Conservation (phyloP, 129 eudicot species). For the Smallanthus sonchifolius region DNA sequence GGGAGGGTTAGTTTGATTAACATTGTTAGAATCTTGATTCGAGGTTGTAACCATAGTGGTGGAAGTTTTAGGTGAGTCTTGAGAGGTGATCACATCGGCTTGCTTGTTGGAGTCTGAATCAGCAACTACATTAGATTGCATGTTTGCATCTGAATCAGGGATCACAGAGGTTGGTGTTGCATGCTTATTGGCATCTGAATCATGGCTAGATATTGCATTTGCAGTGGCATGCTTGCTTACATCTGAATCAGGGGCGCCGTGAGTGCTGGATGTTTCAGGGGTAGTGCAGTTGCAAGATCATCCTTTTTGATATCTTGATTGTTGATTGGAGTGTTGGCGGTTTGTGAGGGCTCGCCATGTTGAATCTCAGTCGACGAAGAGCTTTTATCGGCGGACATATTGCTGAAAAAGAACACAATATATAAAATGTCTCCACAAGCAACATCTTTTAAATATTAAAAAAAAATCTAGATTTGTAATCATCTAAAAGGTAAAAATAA, state of each 20-base stretch:
- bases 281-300: not conserved
- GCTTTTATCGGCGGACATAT: not conserved
- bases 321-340: not conserved
- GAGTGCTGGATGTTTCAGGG: not conserved
- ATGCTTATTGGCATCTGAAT: not conserved
- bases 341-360: not conserved
- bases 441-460: not conserved
- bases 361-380: constrained; percentile 2
- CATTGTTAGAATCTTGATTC: not conserved
- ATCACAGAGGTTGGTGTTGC: not conserved
- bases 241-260: not conserved
- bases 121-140: not conserved
- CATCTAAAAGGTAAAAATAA: too few relatives aligned
- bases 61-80: constrained; percentile 3
- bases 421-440: not conserved
- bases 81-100: not conserved
- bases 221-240: not conserved
- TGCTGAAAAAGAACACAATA: constrained; percentile 16
- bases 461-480: constrained; percentile 12
- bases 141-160: not conserved
- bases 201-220: not conserved
- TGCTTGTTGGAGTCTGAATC: constrained; percentile 8
- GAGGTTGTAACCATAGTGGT: not conserved
- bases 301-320: constrained; percentile 9
- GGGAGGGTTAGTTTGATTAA: not conserved